Evolutionary conservation across 2,329 filamentous ascomycete species (phyloP).

Genomic region (Cercospora brassicicola): DNA sequence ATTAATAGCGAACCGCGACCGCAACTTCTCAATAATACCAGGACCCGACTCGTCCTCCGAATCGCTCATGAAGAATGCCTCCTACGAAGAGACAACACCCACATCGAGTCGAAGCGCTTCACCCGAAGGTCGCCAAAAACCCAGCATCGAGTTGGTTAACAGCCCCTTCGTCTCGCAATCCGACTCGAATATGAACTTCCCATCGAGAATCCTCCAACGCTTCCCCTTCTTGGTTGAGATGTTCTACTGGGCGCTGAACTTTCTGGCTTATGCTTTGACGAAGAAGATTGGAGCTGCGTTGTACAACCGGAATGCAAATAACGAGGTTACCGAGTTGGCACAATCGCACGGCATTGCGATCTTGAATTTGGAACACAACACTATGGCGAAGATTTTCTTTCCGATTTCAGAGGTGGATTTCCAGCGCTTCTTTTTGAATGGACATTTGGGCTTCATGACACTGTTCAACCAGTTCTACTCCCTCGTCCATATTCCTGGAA

Average conservation of each 20-base stretch:
- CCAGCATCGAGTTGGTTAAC: constrained; percentile 52
- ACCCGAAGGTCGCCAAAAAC: constrained; percentile 39
- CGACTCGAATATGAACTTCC: constrained; percentile 46
- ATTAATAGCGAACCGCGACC: constrained; percentile 44
- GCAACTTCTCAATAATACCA: constrained; percentile 38
- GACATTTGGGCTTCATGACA: constrained; percentile 55
- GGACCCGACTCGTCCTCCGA: constrained; percentile 21
- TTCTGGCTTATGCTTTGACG: constrained; percentile 63
- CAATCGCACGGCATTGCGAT: constrained; percentile 58
- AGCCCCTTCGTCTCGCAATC: constrained; percentile 59
- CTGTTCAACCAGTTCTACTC: constrained; percentile 61
- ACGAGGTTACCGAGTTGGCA: constrained; percentile 57
- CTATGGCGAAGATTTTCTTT: constrained; percentile 54
- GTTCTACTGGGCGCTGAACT: constrained; percentile 71
- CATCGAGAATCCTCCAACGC: constrained; percentile 64
- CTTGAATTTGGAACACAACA: constrained; percentile 57
- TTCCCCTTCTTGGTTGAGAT: constrained; percentile 71
- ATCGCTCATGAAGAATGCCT: constrained; percentile 25
- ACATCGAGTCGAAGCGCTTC: constrained; percentile 33
- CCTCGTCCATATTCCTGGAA: constrained; percentile 61
- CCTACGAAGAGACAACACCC: constrained; percentile 21
- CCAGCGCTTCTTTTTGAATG: constrained; percentile 59
- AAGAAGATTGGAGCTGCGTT: constrained; percentile 32
- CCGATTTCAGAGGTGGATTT: constrained; percentile 55
- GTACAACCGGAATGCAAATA: constrained; percentile 40